Base-by-base conservation (phyloP, 2,329 filamentous ascomycete species). In the Cladosporium sp. region DNA sequence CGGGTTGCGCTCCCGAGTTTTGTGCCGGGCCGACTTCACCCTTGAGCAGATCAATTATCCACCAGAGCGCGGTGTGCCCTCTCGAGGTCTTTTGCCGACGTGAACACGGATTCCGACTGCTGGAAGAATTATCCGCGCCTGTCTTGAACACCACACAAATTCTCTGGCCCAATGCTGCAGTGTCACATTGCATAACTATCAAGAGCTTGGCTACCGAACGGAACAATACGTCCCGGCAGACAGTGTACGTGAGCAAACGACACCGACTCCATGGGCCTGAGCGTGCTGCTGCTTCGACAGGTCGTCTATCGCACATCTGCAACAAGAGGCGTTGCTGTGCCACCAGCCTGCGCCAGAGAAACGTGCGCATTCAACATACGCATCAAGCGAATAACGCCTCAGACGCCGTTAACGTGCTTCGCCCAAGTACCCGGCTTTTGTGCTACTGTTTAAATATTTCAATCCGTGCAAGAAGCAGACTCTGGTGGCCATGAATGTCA, bases 301-400 rank as follows among this genome's bases (percentile, higher is more conserved):
- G 14, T 7, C 23, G 55, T 31, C 52, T 46, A 23, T 18, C 56
- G n/a, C 26, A 18, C 8, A n/a, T 6, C 10, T 46, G 21, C 33
- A 29, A 14, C n/a, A 46, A 37, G 37, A 37, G 56, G 56, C 56
- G 55, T 46, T 59, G 35, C 56, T 59, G 59, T 62, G 59, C 59
- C 59, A 23, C 59, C 23, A 14, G 29, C 31, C n/a, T 62, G 59
- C 59, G 29, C 29, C n/a, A 50, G 28, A 23, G 35, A 2, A 61
- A 31, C 37, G 10, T 49, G 59, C 23, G 29, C 46, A 59, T 59
- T 21, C n/a, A 40, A 59, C n/a, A 29, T 53, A 29, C 50, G 52
- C 29, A 37, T 29, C 59, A 52, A 53, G 44, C 59, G 59, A 52
- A 28, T 12, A 44, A 18, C 59, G 37, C 37, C 33, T 31, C 31